Base-by-base conservation (phyloP, 2,329 filamentous ascomycete species). In the Didymella arachidicola region DNA sequence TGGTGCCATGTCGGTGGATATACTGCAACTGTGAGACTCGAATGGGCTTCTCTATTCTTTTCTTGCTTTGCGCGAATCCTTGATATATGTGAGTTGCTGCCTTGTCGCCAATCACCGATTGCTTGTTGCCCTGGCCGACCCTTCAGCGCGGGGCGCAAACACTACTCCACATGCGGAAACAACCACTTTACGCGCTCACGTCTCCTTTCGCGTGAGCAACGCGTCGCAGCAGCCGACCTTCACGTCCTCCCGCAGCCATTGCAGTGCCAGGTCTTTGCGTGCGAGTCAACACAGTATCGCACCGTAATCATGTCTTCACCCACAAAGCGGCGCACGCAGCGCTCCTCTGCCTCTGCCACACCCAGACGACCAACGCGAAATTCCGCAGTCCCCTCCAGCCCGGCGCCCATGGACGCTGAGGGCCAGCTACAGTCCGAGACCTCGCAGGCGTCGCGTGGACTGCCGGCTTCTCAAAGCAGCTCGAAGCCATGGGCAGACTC, bases 1-100 rank as follows among this genome's bases (percentile, higher is more conserved):
- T 30, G 92, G 84, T 3, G 91, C 84, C 93, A 97, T 97, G 48
- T 49, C 78, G 49, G 48, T 3, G 22, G 25, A 43, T 43, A 14
- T 22, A 36, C n/a, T 63, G 38, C 48, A 14, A n/a, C 2, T 36
- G 22, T 7, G 12, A 12, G 34, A 41, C 10, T 30, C 14, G 32
- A 16, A 14, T 36, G 32, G n/a, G 11, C 18, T 7, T n/a, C 7
- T 26, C 25, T 11, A 8, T 52, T 50, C 29, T 16, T 16, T 18
- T 11, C n/a, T 26, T 8, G 27, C 11, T 29, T 5, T 43, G 44
- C 16, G 18, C 4, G 18, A 26, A 29, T 12, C 32, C 41, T 43
- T 16, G 32, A 26, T 52, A 44, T 52, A 27, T 41, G 4, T 19
- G 25, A 46, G 49, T 53, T 57, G 58, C 58, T 60, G 60, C 55